Evolutionary conservation across 2,329 filamentous ascomycete species (phyloP), one percentile per base, ranked within the genome.

Genomic region (Exophiala viscosa): DNA sequence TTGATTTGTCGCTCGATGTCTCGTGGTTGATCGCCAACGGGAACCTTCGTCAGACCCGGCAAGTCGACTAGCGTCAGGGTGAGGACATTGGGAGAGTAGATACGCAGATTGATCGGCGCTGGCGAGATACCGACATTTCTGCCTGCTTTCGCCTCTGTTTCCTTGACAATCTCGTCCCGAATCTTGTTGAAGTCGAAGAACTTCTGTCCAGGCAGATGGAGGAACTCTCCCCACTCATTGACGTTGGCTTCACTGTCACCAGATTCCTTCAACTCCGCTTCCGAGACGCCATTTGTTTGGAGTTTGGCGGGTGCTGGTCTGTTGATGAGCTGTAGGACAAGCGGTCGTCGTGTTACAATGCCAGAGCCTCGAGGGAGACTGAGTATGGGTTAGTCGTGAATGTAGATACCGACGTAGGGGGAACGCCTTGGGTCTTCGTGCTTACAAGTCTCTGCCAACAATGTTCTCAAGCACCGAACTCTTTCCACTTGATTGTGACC

Each of bases 401-500:
- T 43, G 51, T 55, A 50, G 39, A 20, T 38, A 52, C 56, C 59
- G 50, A 57, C 50, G 42, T 49, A 45, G 50, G 44, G 47, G 50
- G 42, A n/a, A n/a, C n/a, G 51, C 46, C 43, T 32, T 41, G 28
- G 39, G 35, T 41, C n/a, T n/a, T n/a, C 45, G 48, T 53, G 80
- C 89, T 77, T 80, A 97, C 92, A 99, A 99, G 76, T 99, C 93
- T 78, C 93, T 84, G 54, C 93, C 93, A 52, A 99, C 93, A 67
- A 99, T 99, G 69, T 99, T 99, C 75, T 99, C 93, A 67, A 99
- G 76, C 64, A 99, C 93, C 14, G 93, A 99, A 80, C 90, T 96
- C 85, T 99, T 99, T 76, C 93, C 93, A 73, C 92, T 96, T 15
- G 93, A 99, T 77, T 99, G 93, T 73, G 91, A 96, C 68, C 93